phyloP scores from a whole-genome alignment of 495 filamentous ascomycete genomes.

The Alectoria sarmentosa region DNA sequence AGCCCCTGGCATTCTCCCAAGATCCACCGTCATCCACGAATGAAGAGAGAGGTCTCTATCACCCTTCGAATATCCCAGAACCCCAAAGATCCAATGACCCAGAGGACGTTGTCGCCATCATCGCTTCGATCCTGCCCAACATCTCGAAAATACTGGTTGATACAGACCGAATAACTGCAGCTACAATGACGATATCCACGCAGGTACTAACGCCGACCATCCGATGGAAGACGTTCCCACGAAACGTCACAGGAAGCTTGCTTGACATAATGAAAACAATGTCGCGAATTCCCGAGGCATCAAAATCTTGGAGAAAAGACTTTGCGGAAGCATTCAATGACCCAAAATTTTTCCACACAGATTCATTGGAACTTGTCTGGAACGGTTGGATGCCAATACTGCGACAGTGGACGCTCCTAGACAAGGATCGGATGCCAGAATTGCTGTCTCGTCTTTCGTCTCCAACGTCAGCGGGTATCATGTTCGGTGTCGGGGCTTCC shows the following conservation, averaged over 20 bases:
- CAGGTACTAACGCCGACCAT: slow-evolving; percentile 78
- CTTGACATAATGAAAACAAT: slow-evolving; percentile 72
- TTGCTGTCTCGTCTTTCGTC: slow-evolving; percentile 69
- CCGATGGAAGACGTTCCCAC: slow-evolving; percentile 79
- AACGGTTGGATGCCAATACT: slow-evolving; percentile 75
- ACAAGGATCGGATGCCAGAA: slow-evolving; percentile 85
- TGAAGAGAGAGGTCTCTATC: slow-evolving; percentile 4
- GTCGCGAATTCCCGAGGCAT: slow-evolving; percentile 63
- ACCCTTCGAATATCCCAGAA: background rate
- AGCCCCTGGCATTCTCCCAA: slow-evolving; percentile 56
- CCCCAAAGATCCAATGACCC: slow-evolving; percentile 36
- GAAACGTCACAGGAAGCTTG: slow-evolving; percentile 66
- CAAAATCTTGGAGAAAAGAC: slow-evolving; percentile 92
- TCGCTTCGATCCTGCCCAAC: slow-evolving; percentile 70
- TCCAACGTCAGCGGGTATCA: slow-evolving; percentile 90
- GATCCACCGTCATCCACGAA: slow-evolving; percentile 30
- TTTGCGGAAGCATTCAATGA: slow-evolving; percentile 89
- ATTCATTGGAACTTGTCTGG: slow-evolving; percentile 54
- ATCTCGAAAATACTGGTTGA: slow-evolving; percentile 82
- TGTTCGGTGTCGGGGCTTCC: slow-evolving; percentile 94
- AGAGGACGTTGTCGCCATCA: slow-evolving; percentile 74
- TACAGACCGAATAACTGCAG: slow-evolving; percentile 71
- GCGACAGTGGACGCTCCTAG: slow-evolving; percentile 70
- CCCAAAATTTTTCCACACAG: slow-evolving; percentile 66
- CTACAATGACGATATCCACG: slow-evolving; percentile 70